Evolutionary conservation across 441 rosid genomes (phyloP), one percentile per base, ranked within the genome.

Genomic region (Hura crepitans): DNA sequence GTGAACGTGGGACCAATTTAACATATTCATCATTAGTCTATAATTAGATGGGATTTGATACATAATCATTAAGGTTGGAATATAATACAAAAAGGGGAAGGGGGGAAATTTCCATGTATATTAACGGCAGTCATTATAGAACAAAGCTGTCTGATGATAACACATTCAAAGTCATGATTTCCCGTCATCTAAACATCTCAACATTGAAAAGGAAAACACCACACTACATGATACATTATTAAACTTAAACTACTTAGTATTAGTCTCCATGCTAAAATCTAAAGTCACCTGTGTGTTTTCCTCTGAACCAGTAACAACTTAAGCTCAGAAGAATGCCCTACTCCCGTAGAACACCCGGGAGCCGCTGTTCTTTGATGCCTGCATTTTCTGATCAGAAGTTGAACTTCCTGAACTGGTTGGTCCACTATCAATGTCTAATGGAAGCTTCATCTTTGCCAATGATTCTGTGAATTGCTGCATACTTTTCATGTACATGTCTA

Each of bases 391-490:
- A 45, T 94, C 97, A 25, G 97, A 81, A 82, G 85, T 90, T 39
- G 99, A 89, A 69, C 85, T 87, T 72, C 87, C 97, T 4, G 96
- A 88, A 75, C 89, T 87, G 72, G 88, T 60, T 54, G 93, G 86
- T 73, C 85, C 91, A 45, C 78, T 85, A 60, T 90, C 97, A 42
- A 85, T 75, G 87, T 90, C 97, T 83, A 89, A 62, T 62, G 99
- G 99, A 67, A 94, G 97, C 82, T 91, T 94, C 99, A 94, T 94
- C 85, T 90, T 92, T 35, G 97, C 99, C 82, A 94, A 78, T 60
- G 99, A 94, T 82, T 94, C 99, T 0, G 99, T 94, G 76, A 94
- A 94, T 73, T 94, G 96, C 79, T 92, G 99, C 99, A 92, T 94
- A 76, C 99, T 92, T 83, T 94, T 94, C 97, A 92, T 87, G 79